Evolutionary conservation across 2,329 filamentous ascomycete genomes (phyloP).

Genomic region (Fusarium pseudonygamai): DNA sequence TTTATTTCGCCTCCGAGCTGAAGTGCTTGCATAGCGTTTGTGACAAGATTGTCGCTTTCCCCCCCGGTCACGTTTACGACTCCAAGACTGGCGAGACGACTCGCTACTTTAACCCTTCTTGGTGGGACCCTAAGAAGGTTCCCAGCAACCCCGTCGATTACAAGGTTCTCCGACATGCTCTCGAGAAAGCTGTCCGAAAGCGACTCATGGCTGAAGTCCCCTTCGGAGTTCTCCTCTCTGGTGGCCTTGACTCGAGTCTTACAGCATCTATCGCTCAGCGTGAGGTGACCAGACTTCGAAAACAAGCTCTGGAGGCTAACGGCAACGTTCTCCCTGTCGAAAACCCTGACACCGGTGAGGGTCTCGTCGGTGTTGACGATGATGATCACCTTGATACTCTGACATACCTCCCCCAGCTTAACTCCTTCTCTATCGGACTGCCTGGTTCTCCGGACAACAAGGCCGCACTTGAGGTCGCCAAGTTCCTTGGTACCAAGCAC

Average conservation of each 20-base stretch:
- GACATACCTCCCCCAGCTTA: conserved; percentile 91
- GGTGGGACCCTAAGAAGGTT: conserved; percentile 86
- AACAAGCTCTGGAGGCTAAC: conserved; percentile 64
- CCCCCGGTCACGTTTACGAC: conserved; percentile 95
- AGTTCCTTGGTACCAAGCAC: conserved; percentile 97
- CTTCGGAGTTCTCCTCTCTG: conserved; percentile 94
- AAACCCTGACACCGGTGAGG: conserved; percentile 69
- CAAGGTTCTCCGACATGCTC: conserved; percentile 79
- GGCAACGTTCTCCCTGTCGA: conserved; percentile 58
- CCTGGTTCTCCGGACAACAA: conserved; percentile 91
- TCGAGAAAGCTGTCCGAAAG: conserved; percentile 94
- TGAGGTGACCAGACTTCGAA: conserved; percentile 82
- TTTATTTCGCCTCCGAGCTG: conserved; percentile 97
- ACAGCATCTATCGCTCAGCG: conserved; percentile 95
- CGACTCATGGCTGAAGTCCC: conserved; percentile 98
- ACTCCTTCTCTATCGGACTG: conserved; percentile 98
- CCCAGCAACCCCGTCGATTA: conserved; percentile 85
- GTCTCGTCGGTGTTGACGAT: conserved; percentile 94
- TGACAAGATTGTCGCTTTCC: conserved; percentile 94
- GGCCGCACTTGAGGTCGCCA: conserved; percentile 91
- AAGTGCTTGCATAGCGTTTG: conserved; percentile 94
- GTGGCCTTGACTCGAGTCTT: conserved; percentile 93
- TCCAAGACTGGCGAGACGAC: conserved; percentile 87
- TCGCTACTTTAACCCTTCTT: conserved; percentile 89
- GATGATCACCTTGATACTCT: conserved; percentile 88